Conservation (phyloP, 139 green algal genomes). For the Chloropicon primus region DNA sequence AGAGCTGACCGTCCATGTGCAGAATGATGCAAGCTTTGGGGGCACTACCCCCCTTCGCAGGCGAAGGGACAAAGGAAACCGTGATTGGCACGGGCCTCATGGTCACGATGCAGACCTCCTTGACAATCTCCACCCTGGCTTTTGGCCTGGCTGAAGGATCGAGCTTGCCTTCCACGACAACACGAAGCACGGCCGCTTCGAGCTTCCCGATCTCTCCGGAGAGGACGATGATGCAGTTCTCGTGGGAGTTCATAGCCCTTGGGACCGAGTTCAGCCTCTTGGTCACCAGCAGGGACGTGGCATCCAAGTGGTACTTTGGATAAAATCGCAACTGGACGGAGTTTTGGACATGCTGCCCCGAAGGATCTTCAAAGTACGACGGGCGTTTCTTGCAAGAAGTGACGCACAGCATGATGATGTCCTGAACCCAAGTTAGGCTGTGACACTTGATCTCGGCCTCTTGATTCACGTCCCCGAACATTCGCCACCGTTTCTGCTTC, state of each 20-base stretch:
- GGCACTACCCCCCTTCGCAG: neutral
- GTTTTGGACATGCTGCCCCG: neutral
- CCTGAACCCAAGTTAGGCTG: neutral
- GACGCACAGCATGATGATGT: neutral
- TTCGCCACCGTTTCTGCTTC: neutral
- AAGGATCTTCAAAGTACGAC: neutral
- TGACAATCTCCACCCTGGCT: neutral
- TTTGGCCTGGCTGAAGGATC: neutral
- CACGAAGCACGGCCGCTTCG: neutral
- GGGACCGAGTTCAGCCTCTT: neutral
- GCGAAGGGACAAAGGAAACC: neutral
- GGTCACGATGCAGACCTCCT: neutral
- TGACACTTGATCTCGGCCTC: neutral
- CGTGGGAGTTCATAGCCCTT: neutral
- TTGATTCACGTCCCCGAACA: neutral
- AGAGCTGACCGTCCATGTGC: neutral
- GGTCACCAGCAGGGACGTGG: neutral
- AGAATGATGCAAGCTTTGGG: neutral
- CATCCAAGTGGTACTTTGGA: neutral
- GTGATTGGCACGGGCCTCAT: neutral
- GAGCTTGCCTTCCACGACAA: neutral
- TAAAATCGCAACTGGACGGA: neutral
- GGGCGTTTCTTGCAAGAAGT: neutral
- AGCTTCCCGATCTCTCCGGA: neutral
- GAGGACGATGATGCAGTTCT: neutral